These are phyloP conservation scores for Ceratobasidium sp. DNA, from an alignment of 1,284 basidiomycete genomes.

Conservation along the genomic window DNA sequence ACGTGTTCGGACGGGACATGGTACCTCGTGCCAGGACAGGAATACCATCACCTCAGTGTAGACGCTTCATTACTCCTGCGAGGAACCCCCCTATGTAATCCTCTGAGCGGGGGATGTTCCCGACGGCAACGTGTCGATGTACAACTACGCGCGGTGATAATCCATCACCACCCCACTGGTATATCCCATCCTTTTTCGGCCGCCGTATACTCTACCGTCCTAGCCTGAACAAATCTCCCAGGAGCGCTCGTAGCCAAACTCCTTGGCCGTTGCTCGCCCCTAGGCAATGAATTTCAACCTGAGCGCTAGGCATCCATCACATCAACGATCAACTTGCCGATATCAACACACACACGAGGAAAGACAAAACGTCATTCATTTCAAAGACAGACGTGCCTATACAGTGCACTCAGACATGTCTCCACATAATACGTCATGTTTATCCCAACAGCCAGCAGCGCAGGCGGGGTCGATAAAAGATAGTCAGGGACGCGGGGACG, in stretches of 20 bases:
- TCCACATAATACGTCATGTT: slow-evolving; percentile 7
- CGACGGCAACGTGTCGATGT: slow-evolving; percentile 32
- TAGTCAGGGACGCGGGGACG: neutral
- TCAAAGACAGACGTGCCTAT: slow-evolving; percentile 8
- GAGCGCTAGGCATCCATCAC: neutral
- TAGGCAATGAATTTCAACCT: neutral
- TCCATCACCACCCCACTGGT: neutral
- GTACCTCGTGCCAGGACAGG: slow-evolving; percentile 24
- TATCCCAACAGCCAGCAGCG: slow-evolving; percentile 9
- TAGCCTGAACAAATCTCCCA: neutral
- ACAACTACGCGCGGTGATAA: slow-evolving; percentile 18
- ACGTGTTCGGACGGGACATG: slow-evolving; percentile 31
- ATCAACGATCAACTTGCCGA: slow-evolving; percentile 14
- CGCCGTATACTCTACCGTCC: slow-evolving; percentile 6
- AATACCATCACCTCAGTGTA: neutral
- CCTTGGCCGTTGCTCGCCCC: too few species aligned
- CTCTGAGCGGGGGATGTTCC: slow-evolving; percentile 21
- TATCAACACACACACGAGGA: slow-evolving; percentile 12
- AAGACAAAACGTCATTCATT: slow-evolving; percentile 21
- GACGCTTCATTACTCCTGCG: neutral
- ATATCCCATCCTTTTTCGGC: neutral
- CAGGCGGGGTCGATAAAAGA: neutral
- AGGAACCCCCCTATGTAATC: neutral
- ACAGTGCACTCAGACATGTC: neutral
- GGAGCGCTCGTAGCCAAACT: neutral